Base-by-base conservation (phyloP, 2,329 filamentous ascomycete genomes). In the Aureobasidium sp. region DNA sequence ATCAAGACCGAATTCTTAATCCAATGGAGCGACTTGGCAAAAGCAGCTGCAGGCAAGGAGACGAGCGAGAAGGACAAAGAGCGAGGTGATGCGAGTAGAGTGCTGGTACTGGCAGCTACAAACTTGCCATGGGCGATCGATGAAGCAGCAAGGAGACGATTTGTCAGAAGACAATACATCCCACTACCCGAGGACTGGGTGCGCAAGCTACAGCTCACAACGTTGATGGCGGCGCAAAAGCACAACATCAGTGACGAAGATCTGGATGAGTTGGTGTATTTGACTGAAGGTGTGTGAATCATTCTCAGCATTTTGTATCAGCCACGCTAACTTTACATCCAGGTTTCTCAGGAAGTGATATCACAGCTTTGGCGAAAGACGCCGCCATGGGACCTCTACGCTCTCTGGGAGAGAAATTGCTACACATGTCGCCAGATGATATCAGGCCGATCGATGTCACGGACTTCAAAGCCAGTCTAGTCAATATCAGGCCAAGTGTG, bases 1-100 rank as follows among this genome's bases (percentile, higher is more conserved):
- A 96, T 97, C 71, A 99, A 99, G 77, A 99, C 94, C 0, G 94
- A 99, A 71, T 99, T 99, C 69, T 78, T 99, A 34, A 97, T 99
- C 31, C 92, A 97, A 71, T 99, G 94, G 94, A 94, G 90, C 63
- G 91, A 97, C 71, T 77, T 99, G 2, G 91, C 96, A 70, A 87
- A 91, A 66, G 94, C 94, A 2, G 94, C 94, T 7, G 93, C 92
- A 4, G 93, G 93, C 0, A 83, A 90, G 41, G 91, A 95, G 71
- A 79, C 84, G 52, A 82, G 74, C 15, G 82, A 84, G 15, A 86
- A 82, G 63, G 85, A 89, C 39, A 89, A 84, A 67, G 84, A 87
- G 64, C 81, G 81, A 61, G 91, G 91, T 0, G 93, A 97, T 74
- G 85, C 92, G 5, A 94, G 87, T 66, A 83, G 93, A 58, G 94